A percentile compares a stretch with the other conserved stretches of the same genome.
phyloP scores from a whole-genome alignment of 495 filamentous ascomycete genomes.

The Talaromyces thailandensis region DNA sequence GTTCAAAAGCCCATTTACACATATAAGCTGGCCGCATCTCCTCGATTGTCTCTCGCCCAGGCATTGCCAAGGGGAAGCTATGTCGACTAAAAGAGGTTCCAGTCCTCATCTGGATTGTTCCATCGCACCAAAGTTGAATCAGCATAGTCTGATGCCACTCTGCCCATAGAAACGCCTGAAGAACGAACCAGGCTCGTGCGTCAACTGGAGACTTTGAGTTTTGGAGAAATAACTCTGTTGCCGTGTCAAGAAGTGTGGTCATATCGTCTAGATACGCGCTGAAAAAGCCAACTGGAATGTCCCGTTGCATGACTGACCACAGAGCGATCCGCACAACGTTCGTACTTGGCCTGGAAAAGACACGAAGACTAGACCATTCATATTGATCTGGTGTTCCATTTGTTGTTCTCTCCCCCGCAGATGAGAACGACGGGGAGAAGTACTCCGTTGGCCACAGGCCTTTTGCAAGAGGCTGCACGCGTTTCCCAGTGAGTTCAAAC shows the following conservation, averaged over 20 bases:
- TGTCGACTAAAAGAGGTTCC: neutral
- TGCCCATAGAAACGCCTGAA: conserved; percentile 11
- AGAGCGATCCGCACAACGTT: neutral
- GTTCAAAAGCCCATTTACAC: conserved; percentile 15
- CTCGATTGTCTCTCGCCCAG: neutral
- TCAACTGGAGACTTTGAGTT: neutral
- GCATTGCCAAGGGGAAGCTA: neutral
- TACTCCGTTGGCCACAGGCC: neutral
- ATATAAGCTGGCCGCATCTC: conserved; percentile 4
- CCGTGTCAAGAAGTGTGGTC: neutral
- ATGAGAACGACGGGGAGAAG: neutral
- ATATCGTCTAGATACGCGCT: neutral
- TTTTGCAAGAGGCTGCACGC: neutral
- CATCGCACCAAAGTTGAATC: conserved; percentile 9
- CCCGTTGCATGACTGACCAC: neutral
- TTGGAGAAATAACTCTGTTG: neutral
- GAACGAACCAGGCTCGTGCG: conserved; percentile 4
- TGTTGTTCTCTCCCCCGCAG: neutral
- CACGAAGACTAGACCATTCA: neutral
- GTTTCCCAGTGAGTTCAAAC: neutral
- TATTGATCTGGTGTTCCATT: neutral
- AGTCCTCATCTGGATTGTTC: neutral
- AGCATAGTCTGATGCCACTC: conserved; percentile 10
- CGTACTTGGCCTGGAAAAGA: neutral
- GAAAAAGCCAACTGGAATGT: neutral